Base-by-base conservation (phyloP, 257 asterid species). In the Marsdenia floribunda region DNA sequence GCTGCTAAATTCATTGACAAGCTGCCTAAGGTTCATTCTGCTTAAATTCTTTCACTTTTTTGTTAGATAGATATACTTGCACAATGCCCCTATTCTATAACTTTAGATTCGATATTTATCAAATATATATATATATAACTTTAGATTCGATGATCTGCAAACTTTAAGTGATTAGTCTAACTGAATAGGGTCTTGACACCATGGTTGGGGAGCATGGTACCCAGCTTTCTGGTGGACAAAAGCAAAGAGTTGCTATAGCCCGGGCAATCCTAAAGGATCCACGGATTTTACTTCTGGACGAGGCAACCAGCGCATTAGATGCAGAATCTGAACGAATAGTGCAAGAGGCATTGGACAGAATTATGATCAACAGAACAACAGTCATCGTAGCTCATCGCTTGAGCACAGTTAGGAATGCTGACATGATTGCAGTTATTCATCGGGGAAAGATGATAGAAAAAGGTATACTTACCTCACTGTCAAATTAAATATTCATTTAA, bases 141-240 rank as follows among this genome's bases (percentile, higher is more conserved):
- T 29, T 1, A 74, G 5, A 10, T 18, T 61, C 18, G 52, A 61
- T n/a, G n/a, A n/a, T n/a, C 50, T 69, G 29, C 47, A 19, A 60
- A 35, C 54, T 54, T 10, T 77, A 24, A 12, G 26, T 40, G 29
- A 3, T 35, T 38, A 5, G 35, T 33, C 38, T 53, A 21, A n/a
- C 65, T 78, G 0, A 49, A 75, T 80, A 91, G 95, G 97, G 96
- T 6, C 75, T 91, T 40, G 95, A 91, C 66, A 87, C 95, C 35
- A 83, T 73, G 85, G 97, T 91, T 66, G 96, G 97, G 40, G 97
- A 91, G 59, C 97, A 91, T 55, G 97, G 97, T 22, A 87, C 97
- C 71, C 97, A 90, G 84, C 96, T 91, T 65, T 91, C 97, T 14
- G 97, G 97, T 22, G 97, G 97, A 50, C 97, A 91, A 80, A 91